Conservation (phyloP, 2,329 filamentous ascomycete genomes). For the Nemania diffusa region DNA sequence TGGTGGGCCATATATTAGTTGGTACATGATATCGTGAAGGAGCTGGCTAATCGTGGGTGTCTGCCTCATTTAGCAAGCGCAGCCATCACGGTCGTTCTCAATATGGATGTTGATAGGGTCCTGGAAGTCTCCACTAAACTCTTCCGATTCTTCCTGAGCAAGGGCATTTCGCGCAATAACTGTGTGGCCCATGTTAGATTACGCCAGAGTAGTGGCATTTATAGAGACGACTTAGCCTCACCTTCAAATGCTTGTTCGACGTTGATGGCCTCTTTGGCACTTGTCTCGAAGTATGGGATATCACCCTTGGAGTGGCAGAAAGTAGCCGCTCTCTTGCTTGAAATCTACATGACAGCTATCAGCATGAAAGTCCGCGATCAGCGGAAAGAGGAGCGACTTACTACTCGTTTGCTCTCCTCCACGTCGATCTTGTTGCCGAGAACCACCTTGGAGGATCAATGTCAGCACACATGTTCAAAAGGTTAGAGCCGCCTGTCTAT, state of each 20-base stretch:
- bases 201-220: background rate
- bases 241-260: slow-evolving; percentile 85
- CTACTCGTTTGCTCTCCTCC: slow-evolving; percentile 95
- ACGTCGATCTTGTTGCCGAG: slow-evolving; percentile 99
- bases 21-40: slow-evolving; percentile 26
- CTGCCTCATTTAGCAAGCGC: slow-evolving; percentile 75
- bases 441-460: slow-evolving; percentile 71
- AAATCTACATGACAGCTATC: slow-evolving; percentile 69
- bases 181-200: slow-evolving; percentile 51
- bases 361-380: slow-evolving; percentile 5
- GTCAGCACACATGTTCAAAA: slow-evolving; percentile 8
- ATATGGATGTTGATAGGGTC: slow-evolving; percentile 99
- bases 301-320: slow-evolving; percentile 98
- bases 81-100: slow-evolving; percentile 91
- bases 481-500: background rate
- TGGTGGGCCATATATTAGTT: slow-evolving; percentile 22
- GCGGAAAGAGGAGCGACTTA: slow-evolving; percentile 52
- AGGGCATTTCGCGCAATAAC: slow-evolving; percentile 97
- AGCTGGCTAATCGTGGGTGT: background rate
- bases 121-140: slow-evolving; percentile 96
- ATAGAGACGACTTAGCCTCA: slow-evolving; percentile 48
- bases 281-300: slow-evolving; percentile 99
- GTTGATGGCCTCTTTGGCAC: slow-evolving; percentile 98
- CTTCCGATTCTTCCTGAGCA: slow-evolving; percentile 95
- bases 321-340: slow-evolving; percentile 93